phyloP scores from a whole-genome alignment of 768 basidiomycete species.

The Scleroderma citrinum region DNA sequence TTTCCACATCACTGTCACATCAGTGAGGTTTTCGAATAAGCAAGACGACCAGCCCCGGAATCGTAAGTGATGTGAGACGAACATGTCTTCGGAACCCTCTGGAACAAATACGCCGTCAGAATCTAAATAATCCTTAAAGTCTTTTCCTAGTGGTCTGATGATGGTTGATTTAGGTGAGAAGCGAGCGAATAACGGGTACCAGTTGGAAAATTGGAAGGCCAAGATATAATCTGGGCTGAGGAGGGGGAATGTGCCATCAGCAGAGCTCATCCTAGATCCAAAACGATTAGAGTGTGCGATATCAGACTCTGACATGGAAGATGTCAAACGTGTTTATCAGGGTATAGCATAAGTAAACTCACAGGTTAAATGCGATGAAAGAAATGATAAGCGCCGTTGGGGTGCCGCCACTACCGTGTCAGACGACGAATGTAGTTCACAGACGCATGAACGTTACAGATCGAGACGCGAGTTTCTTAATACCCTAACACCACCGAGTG shows the following conservation, averaged over 20 bases:
- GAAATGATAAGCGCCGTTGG: no score
- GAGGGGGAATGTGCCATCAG: constrained; percentile 39
- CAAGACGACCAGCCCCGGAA: not conserved
- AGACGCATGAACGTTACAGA: no score
- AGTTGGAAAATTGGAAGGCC: constrained; percentile 77
- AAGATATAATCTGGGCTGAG: constrained; percentile 49
- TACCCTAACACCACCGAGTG: no score
- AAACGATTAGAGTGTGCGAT: no score
- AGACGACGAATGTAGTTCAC: no score
- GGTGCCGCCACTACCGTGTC: no score
- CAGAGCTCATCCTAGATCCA: no score
- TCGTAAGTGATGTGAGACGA: constrained; percentile 24
- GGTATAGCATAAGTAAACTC: no score
- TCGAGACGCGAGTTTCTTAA: no score
- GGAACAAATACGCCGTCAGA: constrained; percentile 85
- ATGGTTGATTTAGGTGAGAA: constrained; percentile 68
- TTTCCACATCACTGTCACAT: constrained; percentile 41
- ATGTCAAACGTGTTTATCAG: no score
- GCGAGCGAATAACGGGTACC: constrained; percentile 69
- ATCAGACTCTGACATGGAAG: not conserved
- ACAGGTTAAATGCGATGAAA: no score
- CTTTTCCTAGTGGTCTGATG: constrained; percentile 57
- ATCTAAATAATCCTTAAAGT: constrained; percentile 68
- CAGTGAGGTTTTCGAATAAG: not conserved
- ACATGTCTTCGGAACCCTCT: constrained; percentile 75